Evolutionary conservation across 345 rosid genomes (phyloP), one percentile per base, ranked within the genome.

Genomic region (Melaleuca quinquenervia): DNA sequence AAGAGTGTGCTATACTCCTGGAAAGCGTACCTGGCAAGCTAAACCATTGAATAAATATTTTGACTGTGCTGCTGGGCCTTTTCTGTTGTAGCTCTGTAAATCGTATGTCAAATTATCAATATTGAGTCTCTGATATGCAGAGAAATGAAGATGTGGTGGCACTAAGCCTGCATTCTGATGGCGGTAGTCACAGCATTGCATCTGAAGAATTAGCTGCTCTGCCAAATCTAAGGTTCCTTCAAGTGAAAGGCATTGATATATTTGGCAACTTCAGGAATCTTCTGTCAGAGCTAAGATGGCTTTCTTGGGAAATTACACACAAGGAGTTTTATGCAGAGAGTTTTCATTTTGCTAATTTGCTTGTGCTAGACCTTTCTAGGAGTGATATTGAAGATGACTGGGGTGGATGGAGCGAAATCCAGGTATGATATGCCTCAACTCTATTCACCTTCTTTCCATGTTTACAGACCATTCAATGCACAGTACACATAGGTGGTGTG

Each of bases 31-130:
- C 29, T 26, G 0, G 64, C 29, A 13, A 0, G 29, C 64, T 1
- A 14, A 56, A 56, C 1, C 62, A 56, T 11, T 26, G 14, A 27
- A 56, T 14, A 56, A 56, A 56, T 1, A 11, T 3, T 56, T 26
- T 11, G 29, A 1, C 3, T 11, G 0, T 0, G n/a, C 7, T 3
- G 22, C 24, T 58, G 15, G 5, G 32, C n/a, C 15, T 18, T 58
- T 8, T 13, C 7, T n/a, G 8, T 6, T 12, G 36, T 50, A 50
- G 51, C 51, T 50, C 14, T 50, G 51, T 50, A 50, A 11, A 50
- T 13, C 51, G 14, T 50, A 50, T 50, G 3, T 3, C 14, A 22
- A 20, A 50, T 11, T 5, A 12, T 50, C 15, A 50, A 14, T n/a
- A 50, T 50, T 50, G 52, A 11, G 15, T 50, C 10, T 11, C 3